Percentiles rank a stretch among this genome's conserved stretches.
Evolutionary conservation across 2,329 filamentous ascomycete genomes (phyloP).

Genomic region (Hypoxylon sp.): DNA sequence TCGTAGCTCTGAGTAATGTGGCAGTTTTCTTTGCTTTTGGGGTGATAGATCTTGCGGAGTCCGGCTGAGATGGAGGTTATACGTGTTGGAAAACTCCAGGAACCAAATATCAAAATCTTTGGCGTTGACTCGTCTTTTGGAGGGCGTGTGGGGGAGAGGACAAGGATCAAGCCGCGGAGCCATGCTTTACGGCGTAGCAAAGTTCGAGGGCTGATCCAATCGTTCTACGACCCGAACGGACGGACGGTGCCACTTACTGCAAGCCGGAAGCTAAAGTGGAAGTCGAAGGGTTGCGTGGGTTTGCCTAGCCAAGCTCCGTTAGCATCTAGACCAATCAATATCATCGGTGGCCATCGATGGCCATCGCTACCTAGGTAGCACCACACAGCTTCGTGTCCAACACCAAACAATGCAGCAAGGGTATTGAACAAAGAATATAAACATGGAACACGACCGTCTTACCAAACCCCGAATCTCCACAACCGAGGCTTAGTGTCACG

Average conservation of each 20-base stretch:
- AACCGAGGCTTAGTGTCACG: slow-evolving; percentile 28
- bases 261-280: slow-evolving; percentile 34
- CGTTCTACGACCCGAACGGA: slow-evolving; percentile 24
- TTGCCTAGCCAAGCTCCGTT: slow-evolving; percentile 16
- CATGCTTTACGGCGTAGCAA: slow-evolving; percentile 23
- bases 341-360: no score
- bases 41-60: slow-evolving; percentile 41
- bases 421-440: slow-evolving; percentile 2
- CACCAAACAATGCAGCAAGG: slow-evolving; percentile 9
- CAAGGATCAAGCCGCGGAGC: slow-evolving; percentile 25
- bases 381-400: slow-evolving; percentile 19
- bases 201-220: slow-evolving; percentile 21
- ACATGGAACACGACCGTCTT: slow-evolving; percentile 16
- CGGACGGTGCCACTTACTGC: slow-evolving; percentile 27
- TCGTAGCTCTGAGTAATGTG: slow-evolving; percentile 42
- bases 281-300: slow-evolving; percentile 8
- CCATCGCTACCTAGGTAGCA: slow-evolving; percentile 16
- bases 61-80: slow-evolving; percentile 45
- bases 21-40: slow-evolving; percentile 32
- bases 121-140: slow-evolving; percentile 21
- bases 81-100: slow-evolving; percentile 48
- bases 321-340: slow-evolving; percentile 33
- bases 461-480: slow-evolving; percentile 35
- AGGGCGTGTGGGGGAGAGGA: slow-evolving; percentile 30
- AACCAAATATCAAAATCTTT: slow-evolving; percentile 47